phyloP scores from a whole-genome alignment of 1,284 basidiomycete genomes.

The Schizophyllum commune region DNA sequence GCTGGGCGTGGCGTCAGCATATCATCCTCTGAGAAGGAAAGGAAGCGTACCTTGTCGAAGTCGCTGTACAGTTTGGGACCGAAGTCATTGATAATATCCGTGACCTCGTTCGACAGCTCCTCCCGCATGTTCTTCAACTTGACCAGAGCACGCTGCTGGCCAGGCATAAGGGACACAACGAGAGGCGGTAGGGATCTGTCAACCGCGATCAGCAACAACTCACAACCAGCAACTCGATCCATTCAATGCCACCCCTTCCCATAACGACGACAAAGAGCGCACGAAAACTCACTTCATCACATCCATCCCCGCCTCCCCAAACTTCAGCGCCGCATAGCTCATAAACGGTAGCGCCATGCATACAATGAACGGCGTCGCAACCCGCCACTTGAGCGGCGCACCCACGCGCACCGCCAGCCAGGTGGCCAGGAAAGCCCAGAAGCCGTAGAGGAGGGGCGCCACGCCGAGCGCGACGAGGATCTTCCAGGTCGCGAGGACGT shows the following conservation, averaged over 20 bases:
- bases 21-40: background rate
- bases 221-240: background rate
- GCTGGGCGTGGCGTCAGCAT: slow-evolving; percentile 30
- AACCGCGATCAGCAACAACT: background rate
- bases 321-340: slow-evolving; percentile 92
- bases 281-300: slow-evolving; percentile 87
- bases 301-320: slow-evolving; percentile 97
- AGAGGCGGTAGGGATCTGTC: slow-evolving; percentile 84
- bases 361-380: slow-evolving; percentile 78
- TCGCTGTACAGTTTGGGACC: slow-evolving; percentile 85
- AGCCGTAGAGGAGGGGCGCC: slow-evolving; percentile 79
- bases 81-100: slow-evolving; percentile 82
- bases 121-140: slow-evolving; percentile 74
- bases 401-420: slow-evolving; percentile 65
- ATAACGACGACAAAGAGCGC: background rate
- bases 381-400: slow-evolving; percentile 53
- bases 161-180: slow-evolving; percentile 83
- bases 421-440: slow-evolving; percentile 80
- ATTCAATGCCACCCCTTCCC: slow-evolving; percentile 9
- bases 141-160: slow-evolving; percentile 81
- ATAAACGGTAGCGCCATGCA: slow-evolving; percentile 77
- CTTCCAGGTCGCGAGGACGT: slow-evolving; percentile 98
- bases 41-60: slow-evolving; percentile 64
- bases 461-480: slow-evolving; percentile 89
- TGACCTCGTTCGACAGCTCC: slow-evolving; percentile 80